Evolutionary conservation across 2,329 filamentous ascomycete species (phyloP), one percentile per base, ranked within the genome.

Genomic region (Sarocladiaceae sp.): DNA sequence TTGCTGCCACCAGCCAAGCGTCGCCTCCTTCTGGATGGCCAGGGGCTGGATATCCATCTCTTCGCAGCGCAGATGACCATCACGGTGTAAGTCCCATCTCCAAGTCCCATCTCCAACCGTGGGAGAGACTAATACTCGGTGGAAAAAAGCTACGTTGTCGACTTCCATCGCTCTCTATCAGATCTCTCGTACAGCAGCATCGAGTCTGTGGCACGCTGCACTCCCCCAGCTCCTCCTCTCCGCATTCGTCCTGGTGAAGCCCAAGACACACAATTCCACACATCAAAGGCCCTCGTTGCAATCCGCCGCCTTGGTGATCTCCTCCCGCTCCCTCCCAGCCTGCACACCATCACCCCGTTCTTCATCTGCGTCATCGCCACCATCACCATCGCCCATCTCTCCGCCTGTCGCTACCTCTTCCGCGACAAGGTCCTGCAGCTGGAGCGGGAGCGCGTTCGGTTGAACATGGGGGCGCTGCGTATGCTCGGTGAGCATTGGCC

Each of bases 401-500:
- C 42, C 4, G 42, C 42, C n/a, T 44, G 42, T 24, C 32, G 43
- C 11, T 39, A 24, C n/a, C 33, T 45, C 16, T 44, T 44, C 31
- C 42, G 31, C 13, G 42, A 34, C 13, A 33, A 15, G n/a, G 21
- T 13, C 4, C 42, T 44, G 32, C 42, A 34, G 16, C 29, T 44
- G 13, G 42, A 44, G 16, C 13, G 42, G 9, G 42, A 44, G 15
- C 42, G 42, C 19, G 42, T 44, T 11, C 16, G 42, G 12, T n/a
- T 34, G 4, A 27, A 18, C 18, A 44, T 44, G 42, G 42, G 42
- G 12, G 42, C 42, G 11, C 15, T 44, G 3, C 9, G 42, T 4
- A 26, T 44, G 31, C 42, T 44, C 6, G 42, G 42, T 6, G 42
- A 44, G 31, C 42, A 35, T 21, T 44, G 42, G 42, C 31, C 42